Evolutionary conservation across 345 rosid species (phyloP).

Genomic region (Eutrema heterophyllum): DNA sequence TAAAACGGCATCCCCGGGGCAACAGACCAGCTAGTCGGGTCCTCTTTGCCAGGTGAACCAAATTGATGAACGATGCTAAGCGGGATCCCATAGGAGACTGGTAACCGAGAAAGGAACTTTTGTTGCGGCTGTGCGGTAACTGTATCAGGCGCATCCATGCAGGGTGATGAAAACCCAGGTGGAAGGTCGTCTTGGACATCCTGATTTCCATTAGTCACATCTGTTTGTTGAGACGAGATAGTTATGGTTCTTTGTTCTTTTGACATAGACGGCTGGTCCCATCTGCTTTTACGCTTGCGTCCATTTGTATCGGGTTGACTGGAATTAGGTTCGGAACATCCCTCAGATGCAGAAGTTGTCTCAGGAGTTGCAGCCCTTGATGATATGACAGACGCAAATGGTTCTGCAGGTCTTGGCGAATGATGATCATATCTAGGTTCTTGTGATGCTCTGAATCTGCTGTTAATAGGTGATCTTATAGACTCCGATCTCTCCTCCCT

Average conservation of each 20-base stretch:
- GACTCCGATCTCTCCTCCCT: slow-evolving; percentile 56
- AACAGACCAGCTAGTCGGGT: slow-evolving; percentile 48
- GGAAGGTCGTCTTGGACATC: slow-evolving; percentile 61
- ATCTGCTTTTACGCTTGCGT: slow-evolving; percentile 95
- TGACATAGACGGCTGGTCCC: slow-evolving; percentile 78
- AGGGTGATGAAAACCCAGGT: slow-evolving; percentile 77
- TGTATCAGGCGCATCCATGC: slow-evolving; percentile 31
- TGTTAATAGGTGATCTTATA: slow-evolving; percentile 38
- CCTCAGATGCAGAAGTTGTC: slow-evolving; percentile 41
- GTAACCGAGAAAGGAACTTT: slow-evolving; percentile 56
- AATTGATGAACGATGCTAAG: slow-evolving; percentile 53
- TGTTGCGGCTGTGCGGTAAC: slow-evolving; percentile 48
- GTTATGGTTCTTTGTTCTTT: slow-evolving; percentile 38
- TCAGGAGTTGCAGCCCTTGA: slow-evolving; percentile 38
- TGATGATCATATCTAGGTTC: slow-evolving; percentile 45
- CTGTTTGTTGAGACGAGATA: slow-evolving; percentile 16
- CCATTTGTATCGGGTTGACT: slow-evolving; percentile 34
- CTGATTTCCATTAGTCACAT: slow-evolving; percentile 21
- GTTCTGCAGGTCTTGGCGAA: slow-evolving; percentile 49
- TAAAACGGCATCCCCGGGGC: slow-evolving; percentile 87
- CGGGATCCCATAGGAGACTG: slow-evolving; percentile 89
- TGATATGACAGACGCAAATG: slow-evolving; percentile 23
- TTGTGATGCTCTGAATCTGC: slow-evolving; percentile 41
- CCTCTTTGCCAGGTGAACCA: slow-evolving; percentile 50
- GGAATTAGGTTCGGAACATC: slow-evolving; percentile 32